Base-by-base conservation (phyloP, 192 early-diverging fungal species). In the Fimicolochytrium jonesii region DNA sequence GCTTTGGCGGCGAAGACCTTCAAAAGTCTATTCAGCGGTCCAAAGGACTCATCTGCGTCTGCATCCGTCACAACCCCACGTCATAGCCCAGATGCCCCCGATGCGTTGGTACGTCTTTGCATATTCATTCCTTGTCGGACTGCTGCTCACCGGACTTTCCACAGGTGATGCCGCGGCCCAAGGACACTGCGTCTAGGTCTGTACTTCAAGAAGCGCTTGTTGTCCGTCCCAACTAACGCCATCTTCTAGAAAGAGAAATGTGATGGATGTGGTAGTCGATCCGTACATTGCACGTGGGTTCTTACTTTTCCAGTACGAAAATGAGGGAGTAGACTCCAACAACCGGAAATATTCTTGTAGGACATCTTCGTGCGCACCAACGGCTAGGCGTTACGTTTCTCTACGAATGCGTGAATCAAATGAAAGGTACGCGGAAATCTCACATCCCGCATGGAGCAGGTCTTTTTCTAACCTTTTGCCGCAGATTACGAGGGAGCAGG, bases 351-450 rank as follows among this genome's bases (percentile, higher is more conserved):
- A 2, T 58, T 56, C 13, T 29, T 41, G n/a, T 32, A 67, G 63
- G 30, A 25, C 57, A 72, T 34, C 52, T 82, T 15, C 49, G 75
- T 20, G 69, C 64, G 13, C 80, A 82, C 59, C 80, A 82, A 66
- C 26, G 67, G 10, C 69, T 75, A 30, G 80, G 80, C 20, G 69
- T 82, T 10, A 61, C 26, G 23, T 82, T 82, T 60, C 53, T 82
- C 4, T 82, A 82, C 62, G 70, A 81, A 61, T 75, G 75, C 32
- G 66, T 81, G 32, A 75, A 72, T 67, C 71, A 69, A 30, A 61
- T 79, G 59, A 69, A 66, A 39, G 64, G 64, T 71, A 52, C 23
- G 29, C 26, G 32, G 9, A 32, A 22, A 13, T 22, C 5, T n/a
- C 25, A 31, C 26, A 9, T 20, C 30, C 20, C 20, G 39, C 6